Percentiles rank a stretch among this genome's conserved stretches.
Conservation (phyloP, 1,284 basidiomycete genomes). For the Uromyces viciae-fabae region DNA sequence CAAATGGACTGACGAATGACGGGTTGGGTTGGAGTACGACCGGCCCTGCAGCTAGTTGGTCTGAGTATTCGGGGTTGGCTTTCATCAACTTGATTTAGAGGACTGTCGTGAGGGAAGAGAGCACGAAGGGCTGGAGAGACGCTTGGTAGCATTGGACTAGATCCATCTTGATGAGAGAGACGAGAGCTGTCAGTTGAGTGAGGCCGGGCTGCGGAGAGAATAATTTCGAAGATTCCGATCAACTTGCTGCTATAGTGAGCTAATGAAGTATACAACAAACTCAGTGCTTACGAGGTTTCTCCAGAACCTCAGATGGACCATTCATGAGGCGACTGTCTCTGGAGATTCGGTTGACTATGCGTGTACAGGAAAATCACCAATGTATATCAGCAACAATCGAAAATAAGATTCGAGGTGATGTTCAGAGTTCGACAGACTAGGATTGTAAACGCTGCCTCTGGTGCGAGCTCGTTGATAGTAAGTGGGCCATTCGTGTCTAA, state of each 20-base stretch:
- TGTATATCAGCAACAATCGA: too few species aligned
- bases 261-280: neutral
- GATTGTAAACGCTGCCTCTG: constrained; percentile 52
- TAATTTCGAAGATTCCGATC: neutral
- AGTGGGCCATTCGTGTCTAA: constrained; percentile 51
- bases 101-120: constrained; percentile 30
- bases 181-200: constrained; percentile 6
- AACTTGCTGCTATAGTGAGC: too few species aligned
- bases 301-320: neutral
- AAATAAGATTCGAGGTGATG: neutral
- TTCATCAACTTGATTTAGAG: neutral
- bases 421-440: constrained; percentile 17
- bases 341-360: constrained; percentile 32
- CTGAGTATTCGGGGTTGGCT: neutral
- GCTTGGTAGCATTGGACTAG: neutral
- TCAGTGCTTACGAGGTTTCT: constrained; percentile 7
- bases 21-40: constrained; percentile 22
- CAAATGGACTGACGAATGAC: constrained; percentile 32
- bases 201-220: neutral
- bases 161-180: neutral
- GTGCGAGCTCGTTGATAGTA: constrained; percentile 52
- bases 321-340: constrained; percentile 21
- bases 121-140: constrained; percentile 35
- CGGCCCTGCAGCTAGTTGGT: neutral
- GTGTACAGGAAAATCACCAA: neutral